phyloP scores from a whole-genome alignment of 495 filamentous ascomycete species.

The Podospora sp. region DNA sequence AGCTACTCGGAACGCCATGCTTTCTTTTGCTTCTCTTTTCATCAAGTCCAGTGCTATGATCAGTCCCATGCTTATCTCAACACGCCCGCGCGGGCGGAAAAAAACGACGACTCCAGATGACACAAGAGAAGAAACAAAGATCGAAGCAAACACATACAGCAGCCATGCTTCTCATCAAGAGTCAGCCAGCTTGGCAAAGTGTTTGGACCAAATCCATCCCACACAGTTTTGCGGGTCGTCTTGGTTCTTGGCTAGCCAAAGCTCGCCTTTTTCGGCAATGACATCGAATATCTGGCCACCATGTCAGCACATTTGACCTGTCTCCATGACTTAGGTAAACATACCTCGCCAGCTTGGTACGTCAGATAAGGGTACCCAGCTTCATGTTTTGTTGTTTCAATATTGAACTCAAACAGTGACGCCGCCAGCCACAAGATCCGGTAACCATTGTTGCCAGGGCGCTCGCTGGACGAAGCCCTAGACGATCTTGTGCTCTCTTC shows the following conservation, averaged over 20 bases:
- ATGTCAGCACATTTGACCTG: background rate
- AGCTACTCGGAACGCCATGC: slow-evolving; percentile 14
- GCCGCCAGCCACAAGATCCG: slow-evolving; percentile 83
- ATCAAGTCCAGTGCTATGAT: background rate
- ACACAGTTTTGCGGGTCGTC: slow-evolving; percentile 76
- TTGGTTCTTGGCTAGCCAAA: slow-evolving; percentile 97
- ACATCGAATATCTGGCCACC: slow-evolving; percentile 72
- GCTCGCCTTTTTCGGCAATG: slow-evolving; percentile 92
- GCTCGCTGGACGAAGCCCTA: slow-evolving; percentile 54
- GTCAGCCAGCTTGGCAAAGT: slow-evolving; percentile 80
- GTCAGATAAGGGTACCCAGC: slow-evolving; percentile 95
- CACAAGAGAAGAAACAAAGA: slow-evolving; percentile 1
- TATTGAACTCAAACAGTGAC: slow-evolving; percentile 94
- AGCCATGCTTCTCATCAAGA: slow-evolving; percentile 32
- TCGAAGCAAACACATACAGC: background rate
- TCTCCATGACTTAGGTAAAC: slow-evolving; percentile 24
- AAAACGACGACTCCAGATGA: background rate
- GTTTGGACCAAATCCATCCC: slow-evolving; percentile 99
- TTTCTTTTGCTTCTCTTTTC: slow-evolving; percentile 9
- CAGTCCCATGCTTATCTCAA: background rate
- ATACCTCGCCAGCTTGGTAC: slow-evolving; percentile 85
- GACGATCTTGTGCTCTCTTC: slow-evolving; percentile 51
- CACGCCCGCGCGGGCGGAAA: background rate
- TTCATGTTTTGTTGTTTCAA: slow-evolving; percentile 86
- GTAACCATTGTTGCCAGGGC: slow-evolving; percentile 45